Percentiles rank a stretch among this genome's conserved stretches.
Evolutionary conservation across 2,329 filamentous ascomycete species (phyloP).

Genomic region (Endothia cerciana): DNA sequence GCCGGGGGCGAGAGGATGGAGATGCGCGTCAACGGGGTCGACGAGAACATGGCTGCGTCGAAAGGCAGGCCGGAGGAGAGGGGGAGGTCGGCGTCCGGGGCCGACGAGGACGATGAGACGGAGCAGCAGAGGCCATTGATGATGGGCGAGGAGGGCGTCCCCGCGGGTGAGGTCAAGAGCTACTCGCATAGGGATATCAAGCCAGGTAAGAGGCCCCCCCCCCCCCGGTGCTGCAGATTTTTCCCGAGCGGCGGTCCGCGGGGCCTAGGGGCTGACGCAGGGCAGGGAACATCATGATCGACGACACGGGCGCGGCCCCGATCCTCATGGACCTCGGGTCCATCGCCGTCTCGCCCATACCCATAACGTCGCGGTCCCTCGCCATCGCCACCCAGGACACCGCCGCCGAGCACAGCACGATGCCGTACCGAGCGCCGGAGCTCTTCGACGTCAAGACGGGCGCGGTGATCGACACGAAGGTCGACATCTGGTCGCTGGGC

Average conservation of each 20-base stretch:
- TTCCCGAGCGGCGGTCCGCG: neutral
- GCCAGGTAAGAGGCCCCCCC: slow-evolving; percentile 66
- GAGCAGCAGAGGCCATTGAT: slow-evolving; percentile 83
- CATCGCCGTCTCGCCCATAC: slow-evolving; percentile 81
- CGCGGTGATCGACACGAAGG: slow-evolving; percentile 89
- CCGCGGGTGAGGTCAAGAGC: slow-evolving; percentile 71
- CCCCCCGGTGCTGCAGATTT: too few relatives aligned
- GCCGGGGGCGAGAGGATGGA: slow-evolving; percentile 53
- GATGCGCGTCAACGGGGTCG: slow-evolving; percentile 47
- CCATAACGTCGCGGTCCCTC: slow-evolving; percentile 86
- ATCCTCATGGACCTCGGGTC: slow-evolving; percentile 98
- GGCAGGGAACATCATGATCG: slow-evolving; percentile 96
- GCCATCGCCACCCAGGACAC: slow-evolving; percentile 92
- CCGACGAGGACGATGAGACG: slow-evolving; percentile 70
- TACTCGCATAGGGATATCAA: slow-evolving; percentile 98
- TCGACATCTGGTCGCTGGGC: slow-evolving; percentile 96
- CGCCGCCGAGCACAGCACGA: slow-evolving; percentile 94
- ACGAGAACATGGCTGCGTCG: slow-evolving; percentile 41
- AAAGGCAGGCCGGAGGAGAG: slow-evolving; percentile 48
- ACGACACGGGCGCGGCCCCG: slow-evolving; percentile 82
- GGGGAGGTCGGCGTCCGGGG: slow-evolving; percentile 42
- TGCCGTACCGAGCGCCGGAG: slow-evolving; percentile 97
- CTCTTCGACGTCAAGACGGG: slow-evolving; percentile 98
- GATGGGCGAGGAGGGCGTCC: slow-evolving; percentile 71
- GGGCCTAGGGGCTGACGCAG: neutral